phyloP scores from a whole-genome alignment of 2,329 filamentous ascomycete species.

The Drechslerella coelobrocha region DNA sequence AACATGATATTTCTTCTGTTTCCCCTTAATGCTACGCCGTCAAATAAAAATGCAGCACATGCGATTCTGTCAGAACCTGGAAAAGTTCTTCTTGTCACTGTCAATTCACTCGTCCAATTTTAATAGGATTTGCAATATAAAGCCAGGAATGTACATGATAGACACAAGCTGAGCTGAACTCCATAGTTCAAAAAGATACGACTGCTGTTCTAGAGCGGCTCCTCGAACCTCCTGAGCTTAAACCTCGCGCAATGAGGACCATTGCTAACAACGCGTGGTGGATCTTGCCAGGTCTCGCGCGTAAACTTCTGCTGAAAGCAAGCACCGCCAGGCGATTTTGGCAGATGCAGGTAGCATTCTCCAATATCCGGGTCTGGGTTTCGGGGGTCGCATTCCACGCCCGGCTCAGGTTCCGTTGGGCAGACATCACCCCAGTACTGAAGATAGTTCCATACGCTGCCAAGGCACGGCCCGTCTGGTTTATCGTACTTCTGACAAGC shows the following conservation, averaged over 20 bases:
- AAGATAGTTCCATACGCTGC: conserved; percentile 5
- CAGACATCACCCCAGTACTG: neutral
- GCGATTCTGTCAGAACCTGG: too few species aligned
- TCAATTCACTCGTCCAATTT: too few species aligned
- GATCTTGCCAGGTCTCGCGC: neutral
- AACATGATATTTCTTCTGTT: too few species aligned
- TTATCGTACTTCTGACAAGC: conserved; percentile 10
- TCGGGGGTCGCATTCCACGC: neutral
- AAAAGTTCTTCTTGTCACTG: too few species aligned
- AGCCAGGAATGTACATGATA: too few species aligned
- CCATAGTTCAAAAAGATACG: neutral
- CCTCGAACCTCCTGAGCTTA: neutral
- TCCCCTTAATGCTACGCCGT: too few species aligned
- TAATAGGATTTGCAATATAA: too few species aligned
- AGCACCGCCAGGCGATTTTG: neutral
- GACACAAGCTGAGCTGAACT: too few species aligned
- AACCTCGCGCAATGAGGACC: conserved; percentile 12
- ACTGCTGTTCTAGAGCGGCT: neutral
- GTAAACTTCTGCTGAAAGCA: neutral
- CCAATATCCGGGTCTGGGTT: neutral
- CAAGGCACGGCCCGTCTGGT: conserved; percentile 12
- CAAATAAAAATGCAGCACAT: too few species aligned
- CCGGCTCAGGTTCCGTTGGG: neutral
- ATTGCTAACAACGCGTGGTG: neutral
- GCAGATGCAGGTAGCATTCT: conserved; percentile 9